Evolutionary conservation across 441 rosid species (phyloP).

Genomic region (Euphorbia celastroides): DNA sequence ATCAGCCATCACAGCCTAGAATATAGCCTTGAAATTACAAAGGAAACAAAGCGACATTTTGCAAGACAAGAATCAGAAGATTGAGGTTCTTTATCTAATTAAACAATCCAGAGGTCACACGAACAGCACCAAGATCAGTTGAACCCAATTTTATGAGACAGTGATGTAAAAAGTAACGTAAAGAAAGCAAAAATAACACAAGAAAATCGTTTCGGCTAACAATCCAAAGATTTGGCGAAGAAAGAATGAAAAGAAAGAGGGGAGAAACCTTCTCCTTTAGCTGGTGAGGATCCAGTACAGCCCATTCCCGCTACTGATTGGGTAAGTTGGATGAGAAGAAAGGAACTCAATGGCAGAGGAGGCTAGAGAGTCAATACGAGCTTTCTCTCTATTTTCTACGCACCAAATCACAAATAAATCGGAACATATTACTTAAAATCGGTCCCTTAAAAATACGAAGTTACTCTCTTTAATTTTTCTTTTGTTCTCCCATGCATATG

Average conservation of each 20-base stretch:
- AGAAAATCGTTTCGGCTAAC: neutral
- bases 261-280: constrained; percentile 46
- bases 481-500: too few species aligned
- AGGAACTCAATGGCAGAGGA: neutral
- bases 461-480: neutral
- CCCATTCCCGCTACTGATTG: constrained; percentile 40
- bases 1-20: neutral
- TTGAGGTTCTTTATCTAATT: neutral
- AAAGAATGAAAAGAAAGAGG: neutral
- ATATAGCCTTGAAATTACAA: neutral
- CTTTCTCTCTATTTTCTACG: constrained; percentile 2
- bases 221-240: neutral
- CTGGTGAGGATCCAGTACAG: constrained; percentile 68
- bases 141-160: neutral
- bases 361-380: constrained; percentile 10
- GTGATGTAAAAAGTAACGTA: neutral
- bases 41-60: neutral
- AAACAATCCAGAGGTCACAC: neutral
- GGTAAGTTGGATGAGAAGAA: neutral
- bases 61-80: neutral
- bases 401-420: neutral
- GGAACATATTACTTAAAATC: neutral
- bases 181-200: neutral
- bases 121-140: neutral
- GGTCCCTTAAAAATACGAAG: too few species aligned